phyloP scores from a whole-genome alignment of 345 rosid genomes.

The Melaleuca alternifolia region DNA sequence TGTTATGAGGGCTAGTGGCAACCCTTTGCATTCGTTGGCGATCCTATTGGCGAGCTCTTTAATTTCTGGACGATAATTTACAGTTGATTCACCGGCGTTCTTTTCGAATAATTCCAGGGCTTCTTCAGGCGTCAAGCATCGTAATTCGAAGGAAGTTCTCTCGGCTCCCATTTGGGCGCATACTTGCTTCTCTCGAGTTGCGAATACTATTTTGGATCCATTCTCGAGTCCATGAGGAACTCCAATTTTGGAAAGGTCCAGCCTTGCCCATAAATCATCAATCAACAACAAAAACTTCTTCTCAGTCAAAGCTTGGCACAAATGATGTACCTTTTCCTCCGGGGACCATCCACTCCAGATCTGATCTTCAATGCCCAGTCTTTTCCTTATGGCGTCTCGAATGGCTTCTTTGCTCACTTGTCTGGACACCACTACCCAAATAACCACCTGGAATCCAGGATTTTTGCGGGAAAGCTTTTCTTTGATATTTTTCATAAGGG shows the following conservation, averaged over 20 bases:
- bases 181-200: neutral
- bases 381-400: neutral
- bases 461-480: neutral
- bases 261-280: neutral
- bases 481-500: slow-evolving; percentile 1
- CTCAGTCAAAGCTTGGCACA: neutral
- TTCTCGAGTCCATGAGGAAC: neutral
- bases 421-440: slow-evolving; percentile 3
- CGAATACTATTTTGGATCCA: slow-evolving; percentile 3
- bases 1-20: slow-evolving; percentile 13
- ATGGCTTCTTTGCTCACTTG: neutral
- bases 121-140: slow-evolving; percentile 2
- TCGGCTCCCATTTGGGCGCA: neutral
- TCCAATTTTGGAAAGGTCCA: neutral
- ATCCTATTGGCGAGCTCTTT: neutral
- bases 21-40: neutral
- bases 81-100: neutral
- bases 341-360: neutral
- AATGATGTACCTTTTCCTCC: neutral
- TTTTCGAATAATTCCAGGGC: neutral
- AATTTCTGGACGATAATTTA: neutral
- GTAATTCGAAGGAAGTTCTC: neutral
- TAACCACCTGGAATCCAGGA: neutral
- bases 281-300: slow-evolving; percentile 6
- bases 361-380: neutral